Conservation (phyloP, 148 eudicot species). For the Chenopodium berlandieri region DNA sequence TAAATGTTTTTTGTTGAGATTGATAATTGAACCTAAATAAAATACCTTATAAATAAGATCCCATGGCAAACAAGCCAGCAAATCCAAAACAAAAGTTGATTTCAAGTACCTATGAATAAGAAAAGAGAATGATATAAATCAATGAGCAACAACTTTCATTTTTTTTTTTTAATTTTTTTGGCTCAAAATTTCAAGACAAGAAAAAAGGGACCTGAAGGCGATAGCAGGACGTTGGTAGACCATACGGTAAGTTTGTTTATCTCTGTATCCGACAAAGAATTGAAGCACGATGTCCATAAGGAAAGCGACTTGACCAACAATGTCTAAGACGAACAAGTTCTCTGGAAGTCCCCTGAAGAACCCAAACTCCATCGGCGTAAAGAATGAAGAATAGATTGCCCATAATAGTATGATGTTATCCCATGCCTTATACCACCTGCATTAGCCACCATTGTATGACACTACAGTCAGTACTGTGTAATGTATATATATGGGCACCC, state of each 20-base stretch:
- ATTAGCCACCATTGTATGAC: conserved; percentile 13
- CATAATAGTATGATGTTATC: conserved; percentile 65
- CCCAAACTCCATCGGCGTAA: conserved; percentile 95
- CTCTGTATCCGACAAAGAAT: conserved; percentile 89
- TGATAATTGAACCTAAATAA: not conserved
- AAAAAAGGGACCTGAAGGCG: conserved; percentile 54
- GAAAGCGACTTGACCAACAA: conserved; percentile 80
- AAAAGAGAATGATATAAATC: not conserved
- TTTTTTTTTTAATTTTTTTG: not conserved
- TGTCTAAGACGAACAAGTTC: conserved; percentile 72
- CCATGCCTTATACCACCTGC: conserved; percentile 88
- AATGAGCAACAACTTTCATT: not conserved
- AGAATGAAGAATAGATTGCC: conserved; percentile 84
- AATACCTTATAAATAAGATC: conserved; percentile 82
- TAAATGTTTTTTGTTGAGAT: too few species aligned
- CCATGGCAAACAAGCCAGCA: conserved; percentile 95
- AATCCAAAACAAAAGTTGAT: conserved; percentile 66
- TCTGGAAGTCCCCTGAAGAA: conserved; percentile 86
- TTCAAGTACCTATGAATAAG: conserved; percentile 65
- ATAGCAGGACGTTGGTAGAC: conserved; percentile 59
- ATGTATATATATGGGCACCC: conserved; percentile 9
- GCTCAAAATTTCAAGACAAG: not conserved
- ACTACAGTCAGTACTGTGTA: conserved; percentile 6
- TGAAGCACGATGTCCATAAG: conserved; percentile 70
- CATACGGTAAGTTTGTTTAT: conserved; percentile 68